Evolutionary conservation across 495 filamentous ascomycete species (phyloP), one percentile per base, ranked within the genome.

Genomic region (Annulohypoxylon nitens): DNA sequence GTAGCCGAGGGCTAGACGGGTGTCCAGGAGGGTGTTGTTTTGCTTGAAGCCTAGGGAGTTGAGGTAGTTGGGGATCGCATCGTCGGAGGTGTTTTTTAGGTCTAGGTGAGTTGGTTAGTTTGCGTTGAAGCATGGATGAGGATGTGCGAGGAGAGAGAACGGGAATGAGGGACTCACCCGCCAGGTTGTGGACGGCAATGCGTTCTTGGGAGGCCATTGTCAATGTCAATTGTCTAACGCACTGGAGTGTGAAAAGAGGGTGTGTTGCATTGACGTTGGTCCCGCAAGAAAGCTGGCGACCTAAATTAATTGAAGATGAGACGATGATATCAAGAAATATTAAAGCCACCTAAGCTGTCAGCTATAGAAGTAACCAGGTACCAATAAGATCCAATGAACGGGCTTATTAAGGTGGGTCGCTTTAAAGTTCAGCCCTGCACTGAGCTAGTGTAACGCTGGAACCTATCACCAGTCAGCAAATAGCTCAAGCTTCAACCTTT

Each of bases 41-140:
- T 95, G 94, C 26, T 81, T 86, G 86, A 97, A 98, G 67, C 89
- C 86, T 45, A 98, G 90, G 18, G 88, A 91, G 80, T 89, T 93
- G 57, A 98, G 90, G 83, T 98, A 98, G 81, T 94, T 92, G n/a
- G 91, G 88, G 54, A 99, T 89, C 63, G 94, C 93, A 78, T 99
- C 96, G 85, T 99, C 96, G 76, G 91, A 93, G 18, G 94, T 97
- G 79, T 97, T 97, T 82, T 98, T 98, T 64, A 99, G 91, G 79
- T 97, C 96, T 97, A 76, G 39, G 30, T 43, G 48, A 64, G 34
- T 51, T 10, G 54, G 71, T 76, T 70, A 72, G 74, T 57, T 63
- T 68, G 7, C 0, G 36, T 26, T 10, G 30, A 33, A 47, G 45
- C 36, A 11, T 64, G 12, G 30, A 20, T 7, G 36, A n/a, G n/a